A percentile compares a stretch with the other conserved stretches of the same genome.
Conservation (phyloP, 179 eudicot species). For the Monotropa hypopitys region DNA sequence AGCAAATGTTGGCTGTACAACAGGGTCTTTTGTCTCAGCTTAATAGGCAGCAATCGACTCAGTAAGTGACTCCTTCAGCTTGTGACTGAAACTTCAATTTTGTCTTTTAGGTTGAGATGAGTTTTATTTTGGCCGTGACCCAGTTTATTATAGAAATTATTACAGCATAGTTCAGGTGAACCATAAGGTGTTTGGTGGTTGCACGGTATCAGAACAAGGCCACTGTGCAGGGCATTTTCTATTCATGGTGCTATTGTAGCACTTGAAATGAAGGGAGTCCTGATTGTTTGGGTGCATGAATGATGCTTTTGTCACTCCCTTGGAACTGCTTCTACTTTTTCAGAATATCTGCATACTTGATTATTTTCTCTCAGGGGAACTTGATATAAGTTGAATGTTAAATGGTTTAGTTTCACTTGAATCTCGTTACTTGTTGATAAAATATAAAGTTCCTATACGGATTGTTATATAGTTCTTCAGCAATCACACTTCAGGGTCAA, state of each 20-base stretch:
- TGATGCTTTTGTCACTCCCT: not conserved
- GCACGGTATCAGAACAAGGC: constrained; percentile 3
- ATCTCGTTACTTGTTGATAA: not conserved
- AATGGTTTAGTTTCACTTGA: not conserved
- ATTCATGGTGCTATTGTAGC: not conserved
- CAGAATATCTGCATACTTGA: not conserved
- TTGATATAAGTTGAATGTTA: not conserved
- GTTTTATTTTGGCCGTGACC: not conserved
- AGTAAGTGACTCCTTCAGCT: constrained; percentile 38
- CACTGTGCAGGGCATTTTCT: too few species aligned
- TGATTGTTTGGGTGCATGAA: not conserved
- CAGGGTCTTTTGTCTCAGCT: constrained; percentile 48
- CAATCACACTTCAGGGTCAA: not conserved
- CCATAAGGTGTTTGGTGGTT: not conserved
- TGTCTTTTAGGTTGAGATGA: not conserved
- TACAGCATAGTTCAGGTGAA: not conserved
- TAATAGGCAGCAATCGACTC: constrained; percentile 57
- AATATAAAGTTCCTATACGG: not conserved
- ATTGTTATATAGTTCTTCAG: not conserved
- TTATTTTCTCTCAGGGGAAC: not conserved
- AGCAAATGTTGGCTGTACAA: constrained; percentile 76
- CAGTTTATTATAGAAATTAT: not conserved
- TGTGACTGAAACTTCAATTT: not conserved
- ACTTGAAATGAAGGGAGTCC: not conserved
- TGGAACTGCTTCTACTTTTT: not conserved